Evolutionary conservation across 202 grass and related monocot genomes (phyloP), one percentile per base, ranked within the genome.

Genomic region (Elaeis oleifera): DNA sequence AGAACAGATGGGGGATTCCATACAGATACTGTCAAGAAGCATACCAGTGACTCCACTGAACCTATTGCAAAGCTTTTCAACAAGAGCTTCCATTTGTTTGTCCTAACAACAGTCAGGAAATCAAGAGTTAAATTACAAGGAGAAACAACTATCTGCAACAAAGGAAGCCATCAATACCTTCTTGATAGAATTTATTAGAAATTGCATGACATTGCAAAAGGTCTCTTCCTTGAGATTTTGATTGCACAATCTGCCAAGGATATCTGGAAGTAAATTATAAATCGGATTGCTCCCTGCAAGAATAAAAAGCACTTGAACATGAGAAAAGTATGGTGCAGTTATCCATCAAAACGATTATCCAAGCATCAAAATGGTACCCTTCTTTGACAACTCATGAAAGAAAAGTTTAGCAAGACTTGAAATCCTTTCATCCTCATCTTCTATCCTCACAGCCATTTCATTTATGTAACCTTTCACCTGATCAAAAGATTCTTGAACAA

Each of bases 1-100:
- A 67, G 36, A 44, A 44, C 8, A 13, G 2, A 44, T 14, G 8
- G 36, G 36, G 36, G 3, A 44, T 44, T 44, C 28, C 18, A 60
- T 18, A 60, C 56, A 18, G 36, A 57, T 15, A 16, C 52, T 3
- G 5, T 26, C 56, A 76, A 78, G 19, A 15, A 58, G 59, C 64
- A 54, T 97, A 97, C 92, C 92, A 59, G 84, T 88, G 81, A 76
- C 76, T 63, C 92, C 92, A 66, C 74, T 69, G 73, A 97, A 97
- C 72, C 92, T 83, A 79, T 89, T 97, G 71, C 92, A 97, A 7
- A 97, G 92, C 79, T 97, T 97, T 73, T 97, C 92, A 58, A 91
- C 92, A 79, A 97, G 92, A 75, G 92, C 78, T 83, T 97, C 92
- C 92, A 97, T 97, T 91, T 97, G 92, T 79, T 89, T 97, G 68